Conservation (phyloP, 768 basidiomycete species). For the Boletus sp. region DNA sequence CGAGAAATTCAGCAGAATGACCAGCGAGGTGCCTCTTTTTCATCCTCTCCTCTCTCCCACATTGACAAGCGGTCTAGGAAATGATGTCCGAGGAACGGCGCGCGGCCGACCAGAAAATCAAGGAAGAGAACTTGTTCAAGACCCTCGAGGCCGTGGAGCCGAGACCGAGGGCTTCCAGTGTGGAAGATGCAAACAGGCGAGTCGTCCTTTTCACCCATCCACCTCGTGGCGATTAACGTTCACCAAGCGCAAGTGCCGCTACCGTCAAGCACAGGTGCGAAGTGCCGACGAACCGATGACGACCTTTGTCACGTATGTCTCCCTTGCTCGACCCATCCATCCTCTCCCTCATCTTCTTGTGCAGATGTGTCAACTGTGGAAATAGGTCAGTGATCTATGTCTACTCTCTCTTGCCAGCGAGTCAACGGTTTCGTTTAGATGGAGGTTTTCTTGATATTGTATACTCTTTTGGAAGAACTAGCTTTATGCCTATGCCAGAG, state of each 20-base stretch:
- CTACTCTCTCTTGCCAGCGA: neutral
- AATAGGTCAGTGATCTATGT: constrained; percentile 42
- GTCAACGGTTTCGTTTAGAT: constrained; percentile 34
- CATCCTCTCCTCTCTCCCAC: neutral
- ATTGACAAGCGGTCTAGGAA: constrained; percentile 57
- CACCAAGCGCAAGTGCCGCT: constrained; percentile 75
- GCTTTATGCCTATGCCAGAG: neutral
- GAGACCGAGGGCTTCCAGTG: constrained; percentile 99
- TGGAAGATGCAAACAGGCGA: constrained; percentile 84
- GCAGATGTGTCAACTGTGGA: constrained; percentile 66
- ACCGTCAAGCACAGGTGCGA: constrained; percentile 94
- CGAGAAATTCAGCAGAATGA: constrained; percentile 74
- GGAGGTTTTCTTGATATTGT: constrained; percentile 60
- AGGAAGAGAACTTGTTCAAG: constrained; percentile 85
- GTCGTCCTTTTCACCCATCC: constrained; percentile 10
- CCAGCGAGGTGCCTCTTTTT: constrained; percentile 57
- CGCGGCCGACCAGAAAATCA: constrained; percentile 77
- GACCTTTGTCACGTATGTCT: constrained; percentile 86
- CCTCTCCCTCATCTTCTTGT: neutral
- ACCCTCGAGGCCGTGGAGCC: constrained; percentile 89
- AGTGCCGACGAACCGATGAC: constrained; percentile 99
- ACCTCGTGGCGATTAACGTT: neutral
- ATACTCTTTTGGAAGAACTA: too few species aligned
- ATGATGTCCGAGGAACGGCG: constrained; percentile 95
- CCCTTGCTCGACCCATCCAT: neutral